Evolutionary conservation across 2,329 filamentous ascomycete species (phyloP), one percentile per base, ranked within the genome.

Genomic region (Pseudocercospora fuligena): DNA sequence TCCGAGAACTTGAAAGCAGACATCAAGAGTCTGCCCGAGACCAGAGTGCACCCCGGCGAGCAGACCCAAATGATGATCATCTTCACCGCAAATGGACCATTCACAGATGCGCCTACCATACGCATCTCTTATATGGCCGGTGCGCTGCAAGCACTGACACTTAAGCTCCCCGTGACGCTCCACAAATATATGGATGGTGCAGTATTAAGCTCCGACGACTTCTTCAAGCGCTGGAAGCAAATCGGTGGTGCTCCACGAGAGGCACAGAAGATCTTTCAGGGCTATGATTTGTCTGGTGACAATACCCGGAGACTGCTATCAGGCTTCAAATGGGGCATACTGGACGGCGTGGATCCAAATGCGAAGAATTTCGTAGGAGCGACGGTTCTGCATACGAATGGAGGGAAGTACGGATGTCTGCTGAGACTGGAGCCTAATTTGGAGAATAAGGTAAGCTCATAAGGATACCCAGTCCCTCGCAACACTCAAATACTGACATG

Each of bases 151-250:
- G 94, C 93, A 1, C 84, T 98, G 46, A 99, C 95, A 0, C 83
- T 99, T 47, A 94, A 96, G 78, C 85, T 99, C 4, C 95, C 95
- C 0, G 87, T 99, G 3, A 84, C 92, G 0, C 87, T 94, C 62
- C 94, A 98, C 80, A 97, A 97, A 78, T 99, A 97, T 77, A 97
- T 98, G 93, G 94, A 97, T 69, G 88, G 92, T 0, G 94, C 95
- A 0, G 90, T 95, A 64, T 84, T 99, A 46, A 88, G 88, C 6
- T 89, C 90, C 0, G 95, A 99, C 61, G 95, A 99, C 77, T 99
- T 98, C 81, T 99, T 99, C 87, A 97, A 96, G 84, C 87, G 96
- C 60, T 99, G 95, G 95, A 96, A 97, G 84, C 95, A 99, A 81
- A 98, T 99, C 73, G 95, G 95, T 12, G 93, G 92, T 5, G 88